Base-by-base conservation (phyloP, 164 flowering plant species). In the Paratinospora sagittata region DNA sequence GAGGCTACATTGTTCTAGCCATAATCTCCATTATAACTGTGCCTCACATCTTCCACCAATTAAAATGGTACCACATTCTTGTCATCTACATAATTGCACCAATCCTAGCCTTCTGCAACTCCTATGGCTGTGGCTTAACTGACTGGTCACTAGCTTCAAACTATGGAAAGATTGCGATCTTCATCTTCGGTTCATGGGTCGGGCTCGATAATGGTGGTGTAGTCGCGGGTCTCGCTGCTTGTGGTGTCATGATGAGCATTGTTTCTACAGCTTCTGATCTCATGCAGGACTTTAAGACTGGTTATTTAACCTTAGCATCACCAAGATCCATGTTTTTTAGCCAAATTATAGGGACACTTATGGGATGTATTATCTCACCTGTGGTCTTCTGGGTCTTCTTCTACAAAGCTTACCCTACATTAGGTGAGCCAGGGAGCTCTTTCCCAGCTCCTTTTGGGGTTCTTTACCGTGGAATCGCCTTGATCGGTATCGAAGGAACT, bases 281-380 rank as follows among this genome's bases (percentile, higher is more conserved):
- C 5, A 81, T 81, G 84, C 80, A 81, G 63, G 81, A 81, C 57
- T 81, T 81, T 74, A 81, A 81, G 70, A 78, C 81, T 0, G 81
- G 81, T 11, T 81, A 81, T 68, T 33, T 81, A 37, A 81, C 84
- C 16, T 77, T 74, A 6, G 69, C 84, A 6, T 81, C 84, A 0
- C 84, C 84, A 4, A 74, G 81, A 7, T 66, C 84, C 45, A 81
- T 81, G 84, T 78, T 81, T 36, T 10, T 65, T 10, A 75, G 81
- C 45, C 84, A 81, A 77, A 69, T 81, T 8, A 41, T 78, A 8
- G 81, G 81, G 7, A 81, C 84, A 8, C 68, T 75, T 9, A 70
- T 74, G 77, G 84, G 84, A 2, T 78, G 81, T 47, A 21, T 81
- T 6, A 36, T 76, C 11, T 63, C 80, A 3, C 84, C 84, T 6